A percentile compares a stretch with the other conserved stretches of the same genome.
phyloP scores from a whole-genome alignment of 768 basidiomycete genomes.

The Leucosporidium yakuticum region DNA sequence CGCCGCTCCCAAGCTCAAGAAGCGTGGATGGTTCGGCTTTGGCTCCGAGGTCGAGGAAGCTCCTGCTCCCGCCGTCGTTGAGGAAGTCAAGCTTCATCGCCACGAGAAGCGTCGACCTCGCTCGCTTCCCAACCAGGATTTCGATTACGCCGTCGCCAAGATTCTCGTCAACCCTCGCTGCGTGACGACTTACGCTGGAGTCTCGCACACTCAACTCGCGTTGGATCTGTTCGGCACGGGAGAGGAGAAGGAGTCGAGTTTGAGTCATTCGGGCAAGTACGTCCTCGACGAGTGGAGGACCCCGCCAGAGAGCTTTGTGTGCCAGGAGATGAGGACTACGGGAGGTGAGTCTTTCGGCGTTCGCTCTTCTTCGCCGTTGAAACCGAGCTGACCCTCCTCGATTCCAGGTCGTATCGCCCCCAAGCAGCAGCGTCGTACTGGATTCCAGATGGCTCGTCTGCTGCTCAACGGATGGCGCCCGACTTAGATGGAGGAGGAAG shows the following conservation, averaged over 20 bases:
- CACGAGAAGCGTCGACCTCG: constrained; percentile 43
- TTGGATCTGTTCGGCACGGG: constrained; percentile 81
- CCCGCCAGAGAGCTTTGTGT: constrained; percentile 94
- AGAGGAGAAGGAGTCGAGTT: constrained; percentile 52
- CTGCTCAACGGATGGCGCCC: constrained; percentile 34
- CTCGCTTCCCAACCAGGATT: constrained; percentile 74
- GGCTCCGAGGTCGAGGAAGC: constrained; percentile 5
- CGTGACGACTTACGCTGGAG: constrained; percentile 96
- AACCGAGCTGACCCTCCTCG: neutral
- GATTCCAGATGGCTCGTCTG: constrained; percentile 50
- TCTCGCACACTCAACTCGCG: constrained; percentile 92
- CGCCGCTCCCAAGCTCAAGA: constrained; percentile 12
- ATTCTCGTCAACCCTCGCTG: constrained; percentile 95
- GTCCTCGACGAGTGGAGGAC: constrained; percentile 91
- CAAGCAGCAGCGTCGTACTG: constrained; percentile 76
- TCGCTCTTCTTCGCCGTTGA: neutral
- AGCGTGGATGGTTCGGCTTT: constrained; percentile 16
- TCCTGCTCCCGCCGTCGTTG: constrained; percentile 25
- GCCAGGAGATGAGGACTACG: constrained; percentile 67
- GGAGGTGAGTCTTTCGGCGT: constrained; percentile 39
- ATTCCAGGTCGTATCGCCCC: constrained; percentile 66
- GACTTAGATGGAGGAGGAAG: constrained; percentile 5
- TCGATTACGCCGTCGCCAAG: constrained; percentile 64
- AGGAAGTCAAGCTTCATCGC: constrained; percentile 38
- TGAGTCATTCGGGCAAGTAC: constrained; percentile 55